phyloP scores from a whole-genome alignment of 805 yeast species.

The Starmerella asiatica region DNA sequence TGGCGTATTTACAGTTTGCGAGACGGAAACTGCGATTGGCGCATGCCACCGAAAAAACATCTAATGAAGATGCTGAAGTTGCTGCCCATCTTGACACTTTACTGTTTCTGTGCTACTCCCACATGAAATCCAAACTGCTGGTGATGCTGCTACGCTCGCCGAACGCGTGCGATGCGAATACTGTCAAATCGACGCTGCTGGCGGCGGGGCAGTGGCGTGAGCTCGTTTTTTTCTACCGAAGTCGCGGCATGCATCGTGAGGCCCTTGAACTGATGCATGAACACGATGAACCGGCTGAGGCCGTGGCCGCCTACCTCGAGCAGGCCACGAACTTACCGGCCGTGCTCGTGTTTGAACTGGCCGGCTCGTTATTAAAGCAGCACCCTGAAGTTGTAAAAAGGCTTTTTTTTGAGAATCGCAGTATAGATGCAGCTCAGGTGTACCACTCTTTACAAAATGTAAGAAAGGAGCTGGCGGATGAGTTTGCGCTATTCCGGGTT shows the following conservation, averaged over 20 bases:
- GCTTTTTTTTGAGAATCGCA: constrained; percentile 46
- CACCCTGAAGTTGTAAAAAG: constrained; percentile 31
- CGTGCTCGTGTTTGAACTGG: constrained; percentile 43
- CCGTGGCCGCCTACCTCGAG: constrained; percentile 12
- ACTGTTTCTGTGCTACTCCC: constrained; percentile 57
- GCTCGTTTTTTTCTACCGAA: constrained; percentile 61
- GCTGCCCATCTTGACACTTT: constrained; percentile 51
- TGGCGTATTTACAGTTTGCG: constrained; percentile 11
- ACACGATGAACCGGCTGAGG: constrained; percentile 21
- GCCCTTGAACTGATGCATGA: constrained; percentile 51
- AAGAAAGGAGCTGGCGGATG: constrained; percentile 3
- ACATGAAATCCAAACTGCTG: constrained; percentile 55
- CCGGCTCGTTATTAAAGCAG: constrained; percentile 37
- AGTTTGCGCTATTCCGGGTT: constrained; percentile 8
- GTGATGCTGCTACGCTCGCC: constrained; percentile 71
- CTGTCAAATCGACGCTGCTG: constrained; percentile 44
- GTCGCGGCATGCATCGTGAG: constrained; percentile 43
- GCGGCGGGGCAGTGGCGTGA: constrained; percentile 43
- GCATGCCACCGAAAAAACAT: background rate
- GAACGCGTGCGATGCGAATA: constrained; percentile 55
- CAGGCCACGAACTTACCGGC: constrained; percentile 26
- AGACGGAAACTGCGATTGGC: constrained; percentile 15
- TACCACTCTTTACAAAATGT: constrained; percentile 7
- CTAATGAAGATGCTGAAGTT: background rate
- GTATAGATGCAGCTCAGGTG: constrained; percentile 12